A percentile compares a stretch with the other conserved stretches of the same genome.
Evolutionary conservation across 1,284 basidiomycete genomes (phyloP).

Genomic region (Ceratobasidium sp.): DNA sequence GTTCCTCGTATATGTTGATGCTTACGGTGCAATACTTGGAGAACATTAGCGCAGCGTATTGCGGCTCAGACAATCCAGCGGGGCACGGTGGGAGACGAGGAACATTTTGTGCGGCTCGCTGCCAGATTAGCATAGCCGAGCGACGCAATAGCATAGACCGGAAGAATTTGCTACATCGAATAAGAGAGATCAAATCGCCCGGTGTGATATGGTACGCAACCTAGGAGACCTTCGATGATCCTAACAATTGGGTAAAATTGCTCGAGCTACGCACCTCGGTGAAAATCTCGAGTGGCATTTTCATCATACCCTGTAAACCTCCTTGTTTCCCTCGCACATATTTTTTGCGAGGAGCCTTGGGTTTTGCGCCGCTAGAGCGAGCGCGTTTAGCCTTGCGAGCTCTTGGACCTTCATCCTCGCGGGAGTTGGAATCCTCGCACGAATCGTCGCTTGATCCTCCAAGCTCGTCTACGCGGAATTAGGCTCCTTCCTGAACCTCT

Average conservation of each 20-base stretch:
- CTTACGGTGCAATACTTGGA: slow-evolving; percentile 5
- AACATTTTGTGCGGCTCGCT: neutral
- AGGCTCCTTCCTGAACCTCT: too few relatives aligned
- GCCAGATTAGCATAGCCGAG: neutral
- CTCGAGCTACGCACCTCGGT: slow-evolving; percentile 7
- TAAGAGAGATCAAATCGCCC: neutral
- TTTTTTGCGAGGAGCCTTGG: neutral
- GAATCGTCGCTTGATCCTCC: too few relatives aligned
- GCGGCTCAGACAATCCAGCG: neutral
- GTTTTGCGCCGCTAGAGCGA: too few relatives aligned
- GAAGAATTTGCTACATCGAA: neutral
- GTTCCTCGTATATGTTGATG: neutral
- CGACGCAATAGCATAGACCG: neutral
- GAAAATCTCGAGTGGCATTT: slow-evolving; percentile 18
- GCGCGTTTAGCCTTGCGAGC: too few relatives aligned
- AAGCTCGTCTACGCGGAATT: too few relatives aligned
- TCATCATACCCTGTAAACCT: slow-evolving; percentile 4
- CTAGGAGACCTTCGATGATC: neutral
- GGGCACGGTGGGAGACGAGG: slow-evolving; percentile 3
- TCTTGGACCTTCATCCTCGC: too few relatives aligned
- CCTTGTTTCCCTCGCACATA: neutral
- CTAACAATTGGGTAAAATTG: neutral
- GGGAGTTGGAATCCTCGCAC: too few relatives aligned
- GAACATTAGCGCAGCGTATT: slow-evolving; percentile 5
- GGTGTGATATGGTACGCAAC: neutral